These are phyloP conservation scores for Gracilaria gracilis DNA, from an alignment of 23 red algal species.

Conservation along the genomic window DNA sequence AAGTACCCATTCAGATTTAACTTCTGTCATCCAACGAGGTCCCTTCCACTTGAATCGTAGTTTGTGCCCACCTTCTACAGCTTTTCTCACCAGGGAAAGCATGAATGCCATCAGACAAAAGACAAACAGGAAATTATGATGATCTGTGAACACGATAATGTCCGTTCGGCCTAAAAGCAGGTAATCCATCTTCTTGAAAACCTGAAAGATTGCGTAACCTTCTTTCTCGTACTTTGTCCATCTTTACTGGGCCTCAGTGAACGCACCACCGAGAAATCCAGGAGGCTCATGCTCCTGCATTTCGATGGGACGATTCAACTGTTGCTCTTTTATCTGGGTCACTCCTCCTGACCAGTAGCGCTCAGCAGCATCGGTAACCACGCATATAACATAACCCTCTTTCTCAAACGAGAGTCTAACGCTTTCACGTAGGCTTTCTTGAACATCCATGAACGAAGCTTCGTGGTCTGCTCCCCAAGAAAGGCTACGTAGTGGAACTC, in stretches of 20 bases:
- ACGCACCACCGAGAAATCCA: neutral
- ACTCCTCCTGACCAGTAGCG: too few species aligned
- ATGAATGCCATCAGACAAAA: slow-evolving; percentile 30
- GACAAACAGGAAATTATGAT: slow-evolving; percentile 27
- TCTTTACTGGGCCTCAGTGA: neutral
- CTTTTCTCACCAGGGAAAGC: too few species aligned
- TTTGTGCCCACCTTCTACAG: too few species aligned
- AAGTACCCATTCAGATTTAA: too few species aligned
- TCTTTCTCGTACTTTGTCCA: slow-evolving; percentile 27
- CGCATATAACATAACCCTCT: too few species aligned
- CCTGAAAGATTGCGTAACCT: slow-evolving; percentile 41
- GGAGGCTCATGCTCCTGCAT: slow-evolving; percentile 7
- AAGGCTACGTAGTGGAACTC: neutral
- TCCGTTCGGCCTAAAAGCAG: neutral
- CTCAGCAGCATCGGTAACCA: too few species aligned
- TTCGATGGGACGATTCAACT: neutral
- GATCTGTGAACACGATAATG: neutral
- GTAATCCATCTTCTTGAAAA: slow-evolving; percentile 16
- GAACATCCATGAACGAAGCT: slow-evolving; percentile 29
- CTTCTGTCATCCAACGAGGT: too few species aligned
- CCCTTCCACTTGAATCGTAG: too few species aligned
- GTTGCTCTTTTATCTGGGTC: neutral
- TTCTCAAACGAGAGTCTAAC: too few species aligned
- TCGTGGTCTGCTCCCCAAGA: slow-evolving; percentile 2
- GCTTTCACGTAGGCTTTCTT: slow-evolving; percentile 6